These are phyloP conservation scores for Aspergillus neotritici DNA, from an alignment of 2,329 filamentous ascomycete genomes.

Conservation along the genomic window DNA sequence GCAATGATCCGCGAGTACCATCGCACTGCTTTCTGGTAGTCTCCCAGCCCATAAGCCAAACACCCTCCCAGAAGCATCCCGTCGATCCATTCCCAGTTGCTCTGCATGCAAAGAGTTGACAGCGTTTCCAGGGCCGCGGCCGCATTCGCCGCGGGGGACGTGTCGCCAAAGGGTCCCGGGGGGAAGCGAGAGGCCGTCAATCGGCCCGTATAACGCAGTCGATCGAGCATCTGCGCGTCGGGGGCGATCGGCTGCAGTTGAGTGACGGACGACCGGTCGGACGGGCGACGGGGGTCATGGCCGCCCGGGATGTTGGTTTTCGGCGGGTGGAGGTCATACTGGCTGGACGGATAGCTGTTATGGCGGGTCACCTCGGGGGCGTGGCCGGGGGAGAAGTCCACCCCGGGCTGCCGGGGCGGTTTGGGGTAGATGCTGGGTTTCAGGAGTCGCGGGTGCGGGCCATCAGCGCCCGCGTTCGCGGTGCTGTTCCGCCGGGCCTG, in stretches of 20 bases:
- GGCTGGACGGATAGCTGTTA: conserved; percentile 34
- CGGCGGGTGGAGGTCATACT: conserved; percentile 27
- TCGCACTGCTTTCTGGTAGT: conserved; percentile 62
- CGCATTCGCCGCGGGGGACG: conserved; percentile 52
- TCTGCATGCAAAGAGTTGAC: conserved; percentile 69
- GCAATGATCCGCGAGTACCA: conserved; percentile 54
- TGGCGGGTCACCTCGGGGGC: conserved; percentile 23
- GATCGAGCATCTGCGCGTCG: conserved; percentile 25
- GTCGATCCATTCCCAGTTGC: conserved; percentile 82
- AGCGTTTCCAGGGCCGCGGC: conserved; percentile 65
- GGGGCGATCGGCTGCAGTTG: conserved; percentile 23
- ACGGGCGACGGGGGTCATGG: conserved; percentile 14
- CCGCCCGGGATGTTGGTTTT: conserved; percentile 12
- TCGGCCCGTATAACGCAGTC: conserved; percentile 29
- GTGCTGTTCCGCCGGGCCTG: conserved; percentile 43
- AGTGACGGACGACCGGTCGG: conserved; percentile 21
- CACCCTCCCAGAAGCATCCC: conserved; percentile 89
- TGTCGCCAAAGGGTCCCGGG: conserved; percentile 27
- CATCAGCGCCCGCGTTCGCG: conserved; percentile 43
- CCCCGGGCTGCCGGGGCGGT: conserved; percentile 53
- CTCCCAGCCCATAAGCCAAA: conserved; percentile 80
- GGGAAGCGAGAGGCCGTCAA: conserved; percentile 31
- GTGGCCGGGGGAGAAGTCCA: conserved; percentile 42
- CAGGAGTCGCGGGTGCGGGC: conserved; percentile 39
- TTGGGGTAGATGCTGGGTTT: conserved; percentile 58